Percentiles rank a stretch among this genome's conserved stretches.
These are phyloP conservation scores for Sporothrix dimorphospora DNA, from an alignment of 2,329 filamentous ascomycete genomes.

Conservation along the genomic window DNA sequence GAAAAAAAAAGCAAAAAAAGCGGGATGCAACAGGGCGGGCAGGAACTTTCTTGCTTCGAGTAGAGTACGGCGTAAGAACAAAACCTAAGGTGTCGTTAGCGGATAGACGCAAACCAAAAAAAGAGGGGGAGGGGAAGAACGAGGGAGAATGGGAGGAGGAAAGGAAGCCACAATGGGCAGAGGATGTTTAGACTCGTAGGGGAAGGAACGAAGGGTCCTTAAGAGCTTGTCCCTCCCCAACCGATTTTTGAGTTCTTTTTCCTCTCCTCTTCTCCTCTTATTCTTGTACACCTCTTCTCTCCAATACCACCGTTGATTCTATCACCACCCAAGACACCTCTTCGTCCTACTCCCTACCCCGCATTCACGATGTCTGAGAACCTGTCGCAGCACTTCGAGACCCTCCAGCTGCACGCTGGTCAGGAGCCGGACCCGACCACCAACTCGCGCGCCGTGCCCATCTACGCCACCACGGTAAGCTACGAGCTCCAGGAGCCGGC, in stretches of 20 bases:
- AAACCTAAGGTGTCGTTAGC: conserved; percentile 10
- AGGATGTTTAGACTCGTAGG: conserved; percentile 18
- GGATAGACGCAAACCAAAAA: not conserved
- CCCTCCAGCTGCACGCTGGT: conserved; percentile 82
- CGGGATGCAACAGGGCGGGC: conserved; percentile 6
- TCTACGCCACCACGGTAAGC: conserved; percentile 85
- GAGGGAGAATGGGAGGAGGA: conserved; percentile 5
- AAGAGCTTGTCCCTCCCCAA: conserved; percentile 22
- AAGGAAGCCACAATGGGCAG: conserved; percentile 25
- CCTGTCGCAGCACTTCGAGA: conserved; percentile 72
- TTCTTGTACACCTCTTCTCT: not conserved
- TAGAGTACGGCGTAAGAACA: conserved; percentile 1
- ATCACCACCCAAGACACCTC: conserved; percentile 1
- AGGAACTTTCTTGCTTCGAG: conserved; percentile 9
- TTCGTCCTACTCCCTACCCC: not conserved
- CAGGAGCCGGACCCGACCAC: conserved; percentile 80
- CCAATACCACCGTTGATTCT: not conserved
- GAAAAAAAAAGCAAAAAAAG: not conserved
- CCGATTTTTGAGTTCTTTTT: not conserved
- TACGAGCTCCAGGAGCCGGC: not conserved
- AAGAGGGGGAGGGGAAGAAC: not conserved
- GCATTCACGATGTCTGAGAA: conserved; percentile 47
- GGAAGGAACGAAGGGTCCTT: conserved; percentile 7
- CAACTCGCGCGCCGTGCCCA: conserved; percentile 88
- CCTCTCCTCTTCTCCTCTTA: not conserved